Percentiles rank a stretch among this genome's conserved stretches.
Conservation (phyloP, 371 early-diverging fungal genomes). For the Syncephalastrum monosporum region DNA sequence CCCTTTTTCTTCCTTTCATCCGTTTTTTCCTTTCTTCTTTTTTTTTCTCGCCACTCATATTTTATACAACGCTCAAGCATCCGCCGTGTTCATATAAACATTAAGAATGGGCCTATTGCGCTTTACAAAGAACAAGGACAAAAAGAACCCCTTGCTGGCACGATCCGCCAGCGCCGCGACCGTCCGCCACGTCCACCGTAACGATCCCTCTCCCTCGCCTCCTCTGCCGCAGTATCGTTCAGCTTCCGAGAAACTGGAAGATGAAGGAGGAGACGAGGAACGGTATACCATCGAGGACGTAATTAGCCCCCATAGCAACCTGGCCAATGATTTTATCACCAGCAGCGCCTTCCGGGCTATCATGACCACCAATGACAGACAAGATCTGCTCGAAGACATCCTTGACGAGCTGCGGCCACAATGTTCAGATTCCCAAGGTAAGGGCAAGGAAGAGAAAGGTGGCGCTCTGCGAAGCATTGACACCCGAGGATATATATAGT, state of each 20-base stretch:
- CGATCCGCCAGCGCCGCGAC: neutral
- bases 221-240: too few species aligned
- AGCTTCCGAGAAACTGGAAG: too few species aligned
- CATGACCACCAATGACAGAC: neutral
- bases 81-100: too few species aligned
- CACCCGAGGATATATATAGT: too few species aligned
- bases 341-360: slow-evolving; percentile 5
- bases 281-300: too few species aligned
- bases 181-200: too few species aligned
- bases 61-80: too few species aligned
- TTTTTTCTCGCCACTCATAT: neutral
- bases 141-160: neutral
- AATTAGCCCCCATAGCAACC: neutral
- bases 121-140: slow-evolving; percentile 6
- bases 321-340: slow-evolving; percentile 2
- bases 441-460: neutral
- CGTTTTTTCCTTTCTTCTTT: neutral
- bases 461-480: too few species aligned
- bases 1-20: slow-evolving; percentile 1
- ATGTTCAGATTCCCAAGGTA: slow-evolving; percentile 3
- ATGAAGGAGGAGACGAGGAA: too few species aligned
- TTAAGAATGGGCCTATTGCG: slow-evolving; percentile 5
- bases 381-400: neutral
- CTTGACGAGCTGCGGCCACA: slow-evolving; percentile 1
- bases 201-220: too few species aligned